Base-by-base conservation (phyloP, 2,329 filamentous ascomycete species). In the Didymella sp. region DNA sequence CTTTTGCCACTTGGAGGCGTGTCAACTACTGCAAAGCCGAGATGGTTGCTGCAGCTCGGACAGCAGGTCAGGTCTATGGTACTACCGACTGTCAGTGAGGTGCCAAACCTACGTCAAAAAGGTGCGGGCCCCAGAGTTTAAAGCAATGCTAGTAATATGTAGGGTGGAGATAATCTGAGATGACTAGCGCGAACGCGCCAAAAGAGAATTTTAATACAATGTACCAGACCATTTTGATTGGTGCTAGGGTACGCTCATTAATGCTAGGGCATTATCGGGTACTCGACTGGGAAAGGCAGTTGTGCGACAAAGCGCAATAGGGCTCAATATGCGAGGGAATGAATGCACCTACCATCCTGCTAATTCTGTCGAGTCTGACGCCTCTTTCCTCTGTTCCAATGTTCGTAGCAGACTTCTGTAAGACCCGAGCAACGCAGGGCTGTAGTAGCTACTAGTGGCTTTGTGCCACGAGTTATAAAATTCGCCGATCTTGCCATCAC, bases 391-490 rank as follows among this genome's bases (percentile, higher is more conserved):
- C 52, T 64, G 72, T 47, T 65, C 71, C 47, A 61, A 55, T 49
- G 47, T 48, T 38, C 51, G 61, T 46, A 77, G 62, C 30, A 67
- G 64, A 44, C 62, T 67, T 40, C 59, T 68, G 66, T 75, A 76
- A 43, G 74, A 74, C 47, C 66, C 73, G 37, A 70, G 63, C 48
- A 74, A 54, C 4, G 72, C 61, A 30, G 76, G 75, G 27, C 73
- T 62, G 55, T 71, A 76, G 58, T 76, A 76, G 45, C 65, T 68
- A 30, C 65, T 58, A 24, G 75, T 76, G 53, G 75, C 58, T 51
- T 66, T 67, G 59, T 66, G 59, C 73, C 73, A 78, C 51, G 66
- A 67, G 56, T 77, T 77, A 61, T 69, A 76, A 59, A 75, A 77
- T 17, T 75, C 66, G 51, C 73, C 76, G 48, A 76, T 54, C 7